Percentiles rank a stretch among this genome's conserved stretches.
These are phyloP conservation scores for Pseudevernia furfuracea DNA, from an alignment of 495 filamentous ascomycete genomes.

Conservation along the genomic window DNA sequence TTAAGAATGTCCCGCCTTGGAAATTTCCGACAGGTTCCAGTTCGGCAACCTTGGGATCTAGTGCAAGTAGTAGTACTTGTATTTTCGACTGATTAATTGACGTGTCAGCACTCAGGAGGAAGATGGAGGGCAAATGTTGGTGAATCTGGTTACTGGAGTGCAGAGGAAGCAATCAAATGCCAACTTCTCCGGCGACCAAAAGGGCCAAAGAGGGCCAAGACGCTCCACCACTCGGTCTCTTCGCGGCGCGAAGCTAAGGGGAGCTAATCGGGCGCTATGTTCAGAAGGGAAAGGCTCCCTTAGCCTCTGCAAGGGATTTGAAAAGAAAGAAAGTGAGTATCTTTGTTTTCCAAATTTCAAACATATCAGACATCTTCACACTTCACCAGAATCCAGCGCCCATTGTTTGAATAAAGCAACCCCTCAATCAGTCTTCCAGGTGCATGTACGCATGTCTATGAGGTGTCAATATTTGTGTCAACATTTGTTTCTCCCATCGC, in stretches of 20 bases:
- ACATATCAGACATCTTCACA: neutral
- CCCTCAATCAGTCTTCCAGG: neutral
- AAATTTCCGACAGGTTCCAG: neutral
- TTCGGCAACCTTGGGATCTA: neutral
- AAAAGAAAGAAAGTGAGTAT: no score
- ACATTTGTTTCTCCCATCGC: neutral
- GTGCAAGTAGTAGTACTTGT: neutral
- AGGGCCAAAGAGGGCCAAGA: no score
- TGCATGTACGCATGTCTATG: no score
- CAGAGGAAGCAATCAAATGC: neutral
- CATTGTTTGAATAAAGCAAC: neutral
- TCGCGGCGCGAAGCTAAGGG: no score
- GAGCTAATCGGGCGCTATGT: neutral
- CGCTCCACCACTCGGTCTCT: no score
- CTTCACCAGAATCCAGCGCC: neutral
- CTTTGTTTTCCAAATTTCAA: neutral
- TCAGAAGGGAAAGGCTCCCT: neutral
- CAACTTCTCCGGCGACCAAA: neutral
- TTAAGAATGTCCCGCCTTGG: conserved; percentile 3
- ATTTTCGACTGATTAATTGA: neutral
- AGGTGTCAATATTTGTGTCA: no score
- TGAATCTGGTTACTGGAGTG: neutral
- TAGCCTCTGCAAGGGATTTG: neutral
- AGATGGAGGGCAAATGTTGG: neutral
- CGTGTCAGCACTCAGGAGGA: neutral